A percentile compares a stretch with the other conserved stretches of the same genome.
phyloP scores from a whole-genome alignment of 2,329 filamentous ascomycete species.

The Xylaria sp. region DNA sequence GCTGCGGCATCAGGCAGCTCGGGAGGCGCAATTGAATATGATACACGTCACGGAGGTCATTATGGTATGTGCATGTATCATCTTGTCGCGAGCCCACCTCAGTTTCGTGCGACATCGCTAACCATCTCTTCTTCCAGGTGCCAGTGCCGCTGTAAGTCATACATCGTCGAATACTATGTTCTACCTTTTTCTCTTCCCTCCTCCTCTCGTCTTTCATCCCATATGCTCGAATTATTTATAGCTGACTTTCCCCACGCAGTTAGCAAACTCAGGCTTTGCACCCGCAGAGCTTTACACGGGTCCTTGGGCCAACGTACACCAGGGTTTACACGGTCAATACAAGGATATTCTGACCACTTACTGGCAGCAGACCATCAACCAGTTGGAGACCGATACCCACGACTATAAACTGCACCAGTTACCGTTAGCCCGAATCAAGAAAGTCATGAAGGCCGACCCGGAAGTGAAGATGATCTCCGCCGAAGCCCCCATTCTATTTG shows the following conservation, averaged over 20 bases:
- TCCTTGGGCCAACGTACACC: conserved; percentile 96
- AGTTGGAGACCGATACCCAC: conserved; percentile 92
- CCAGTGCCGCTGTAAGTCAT: conserved; percentile 58
- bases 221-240: conserved; percentile 22
- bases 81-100: conserved; percentile 42
- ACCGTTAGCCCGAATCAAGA: conserved; percentile 97
- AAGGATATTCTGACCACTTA: conserved; percentile 98
- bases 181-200: background rate
- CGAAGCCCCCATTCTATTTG: conserved; percentile 96
- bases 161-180: conserved; percentile 29
- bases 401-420: conserved; percentile 99
- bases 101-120: conserved; percentile 48
- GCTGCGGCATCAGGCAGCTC: conserved; percentile 33
- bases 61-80: conserved; percentile 69
- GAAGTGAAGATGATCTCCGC: conserved; percentile 99
- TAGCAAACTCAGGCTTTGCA: conserved; percentile 86
- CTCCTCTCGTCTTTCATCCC: conserved; percentile 33
- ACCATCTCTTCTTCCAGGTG: conserved; percentile 54
- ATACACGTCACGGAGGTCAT: conserved; percentile 78
- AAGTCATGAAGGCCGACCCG: conserved; percentile 99
- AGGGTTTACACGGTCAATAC: conserved; percentile 90
- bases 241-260: conserved; percentile 61
- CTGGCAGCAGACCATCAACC: conserved; percentile 98
- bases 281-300: conserved; percentile 95
- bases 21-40: conserved; percentile 63